Evolutionary conservation across 2,329 filamentous ascomycete species (phyloP), one percentile per base, ranked within the genome.

Genomic region (Beauveria rudraprayagi): DNA sequence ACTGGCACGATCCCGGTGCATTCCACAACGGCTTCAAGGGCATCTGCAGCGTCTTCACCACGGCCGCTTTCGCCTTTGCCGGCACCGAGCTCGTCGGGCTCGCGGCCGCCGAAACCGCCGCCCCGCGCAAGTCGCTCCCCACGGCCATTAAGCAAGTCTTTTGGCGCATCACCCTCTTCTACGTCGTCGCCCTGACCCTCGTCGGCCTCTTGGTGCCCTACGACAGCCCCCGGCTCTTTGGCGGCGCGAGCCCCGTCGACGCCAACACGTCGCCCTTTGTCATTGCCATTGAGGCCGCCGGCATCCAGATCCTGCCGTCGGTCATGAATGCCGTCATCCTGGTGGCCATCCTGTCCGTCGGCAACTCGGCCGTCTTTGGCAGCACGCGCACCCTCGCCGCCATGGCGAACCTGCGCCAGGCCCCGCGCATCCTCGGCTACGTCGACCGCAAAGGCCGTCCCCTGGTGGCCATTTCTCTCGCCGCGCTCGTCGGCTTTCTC

Each of bases 241-340:
- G 56, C 26, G 61, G 61, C 43, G n/a, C 43, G 14, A 62, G 24
- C 37, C 72, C 73, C 4, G 75, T 75, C 37, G 80, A 79, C 46
- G 81, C 85, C 34, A 82, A 83, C 14, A 86, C 89, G 4, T 92
- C 89, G 8, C 91, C 91, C 1, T 95, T 95, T 71, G 91, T 95
- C 67, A 92, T 95, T 67, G 89, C 90, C 63, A 92, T 94, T 67
- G 77, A 86, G 65, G 88, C 90, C 63, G 89, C 90, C 2, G 87
- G 89, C 16, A 92, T 95, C 68, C 76, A 81, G 30, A 85, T 85
- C 7, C 81, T 94, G 11, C 89, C 89, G 8, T 91, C 88, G 1
- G 82, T 94, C 55, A 92, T 95, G 86, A 95, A 95, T 72, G 85
- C 83, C 22, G 90, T 95, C 61, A 93, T 95, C 71, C 83, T 95